Conservation (phyloP, 2,329 filamentous ascomycete genomes). For the Thermochaetoides dissita region DNA sequence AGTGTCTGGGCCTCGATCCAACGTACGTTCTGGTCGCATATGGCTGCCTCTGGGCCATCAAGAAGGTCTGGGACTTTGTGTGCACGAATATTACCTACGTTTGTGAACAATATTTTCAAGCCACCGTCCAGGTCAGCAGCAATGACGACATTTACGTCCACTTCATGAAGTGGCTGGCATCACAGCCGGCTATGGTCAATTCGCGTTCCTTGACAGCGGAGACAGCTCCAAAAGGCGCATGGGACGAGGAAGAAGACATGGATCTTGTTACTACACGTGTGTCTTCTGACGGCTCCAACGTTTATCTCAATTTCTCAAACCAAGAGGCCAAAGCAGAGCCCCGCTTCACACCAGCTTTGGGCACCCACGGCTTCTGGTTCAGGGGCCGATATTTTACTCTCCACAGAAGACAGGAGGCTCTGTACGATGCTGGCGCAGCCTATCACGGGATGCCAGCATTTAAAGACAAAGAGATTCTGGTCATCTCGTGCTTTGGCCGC, state of each 20-base stretch:
- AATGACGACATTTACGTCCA: conserved; percentile 45
- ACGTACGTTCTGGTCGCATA: conserved; percentile 30
- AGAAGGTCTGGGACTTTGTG: conserved; percentile 24
- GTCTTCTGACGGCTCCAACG: conserved; percentile 26
- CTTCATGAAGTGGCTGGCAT: conserved; percentile 43
- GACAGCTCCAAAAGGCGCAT: conserved; percentile 39
- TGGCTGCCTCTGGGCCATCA: conserved; percentile 34
- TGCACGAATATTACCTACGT: conserved; percentile 20
- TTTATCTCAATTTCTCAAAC: conserved; percentile 47
- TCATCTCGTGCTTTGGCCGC: conserved; percentile 41
- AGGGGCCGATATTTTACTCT: conserved; percentile 36
- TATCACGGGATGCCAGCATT: conserved; percentile 23
- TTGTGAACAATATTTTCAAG: conserved; percentile 33
- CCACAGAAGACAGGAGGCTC: conserved; percentile 30
- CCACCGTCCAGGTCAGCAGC: conserved; percentile 37
- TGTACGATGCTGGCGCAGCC: conserved; percentile 22
- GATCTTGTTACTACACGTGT: conserved; percentile 24
- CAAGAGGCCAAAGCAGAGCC: conserved; percentile 39
- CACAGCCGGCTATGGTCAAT: conserved; percentile 35
- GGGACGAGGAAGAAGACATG: conserved; percentile 40
- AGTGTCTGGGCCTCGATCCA: conserved; percentile 34
- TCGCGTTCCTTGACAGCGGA: conserved; percentile 42
- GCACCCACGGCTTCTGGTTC: conserved; percentile 41
- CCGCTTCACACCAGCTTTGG: conserved; percentile 39
- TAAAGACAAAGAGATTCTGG: conserved; percentile 38